Evolutionary conservation across 75 land plant genomes (phyloP).

Genomic region (Adiantum capillusveneris): DNA sequence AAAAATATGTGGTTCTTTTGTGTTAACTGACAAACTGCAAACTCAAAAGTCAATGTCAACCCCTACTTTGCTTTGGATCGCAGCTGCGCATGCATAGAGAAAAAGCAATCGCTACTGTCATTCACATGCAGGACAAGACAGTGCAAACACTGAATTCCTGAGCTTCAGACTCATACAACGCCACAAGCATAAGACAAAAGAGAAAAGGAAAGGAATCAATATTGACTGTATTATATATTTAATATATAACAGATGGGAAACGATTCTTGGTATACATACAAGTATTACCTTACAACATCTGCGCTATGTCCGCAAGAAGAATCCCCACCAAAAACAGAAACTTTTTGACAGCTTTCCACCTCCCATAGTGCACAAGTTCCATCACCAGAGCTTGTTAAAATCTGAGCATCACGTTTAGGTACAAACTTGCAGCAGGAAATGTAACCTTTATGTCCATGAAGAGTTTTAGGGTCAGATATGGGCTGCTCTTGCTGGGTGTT

Average conservation of each 20-base stretch:
- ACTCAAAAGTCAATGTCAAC: not conserved
- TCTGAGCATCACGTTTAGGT: constrained; percentile 64
- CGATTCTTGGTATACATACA: not conserved
- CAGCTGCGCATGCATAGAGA: too few species aligned
- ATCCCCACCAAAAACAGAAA: constrained; percentile 90
- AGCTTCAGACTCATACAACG: too few species aligned
- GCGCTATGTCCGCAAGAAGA: constrained; percentile 85
- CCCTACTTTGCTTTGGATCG: too few species aligned
- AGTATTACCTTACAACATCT: constrained; percentile 83
- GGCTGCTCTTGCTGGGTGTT: constrained; percentile 57
- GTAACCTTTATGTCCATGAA: constrained; percentile 93
- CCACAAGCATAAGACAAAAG: too few species aligned
- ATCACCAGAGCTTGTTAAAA: constrained; percentile 96
- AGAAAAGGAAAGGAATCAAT: too few species aligned
- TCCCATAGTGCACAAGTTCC: constrained; percentile 91
- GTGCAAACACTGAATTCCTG: too few species aligned
- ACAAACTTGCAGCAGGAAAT: constrained; percentile 90
- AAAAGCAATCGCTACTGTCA: too few species aligned
- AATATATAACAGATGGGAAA: too few species aligned
- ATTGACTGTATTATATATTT: too few species aligned
- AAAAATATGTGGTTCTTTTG: constrained; percentile 59
- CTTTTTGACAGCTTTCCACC: constrained; percentile 58
- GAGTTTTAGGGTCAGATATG: constrained; percentile 55
- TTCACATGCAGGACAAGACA: too few species aligned
- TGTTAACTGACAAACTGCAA: constrained; percentile 79